Base-by-base conservation (phyloP, 371 early-diverging fungal species). In the Mucor ambiguus region DNA sequence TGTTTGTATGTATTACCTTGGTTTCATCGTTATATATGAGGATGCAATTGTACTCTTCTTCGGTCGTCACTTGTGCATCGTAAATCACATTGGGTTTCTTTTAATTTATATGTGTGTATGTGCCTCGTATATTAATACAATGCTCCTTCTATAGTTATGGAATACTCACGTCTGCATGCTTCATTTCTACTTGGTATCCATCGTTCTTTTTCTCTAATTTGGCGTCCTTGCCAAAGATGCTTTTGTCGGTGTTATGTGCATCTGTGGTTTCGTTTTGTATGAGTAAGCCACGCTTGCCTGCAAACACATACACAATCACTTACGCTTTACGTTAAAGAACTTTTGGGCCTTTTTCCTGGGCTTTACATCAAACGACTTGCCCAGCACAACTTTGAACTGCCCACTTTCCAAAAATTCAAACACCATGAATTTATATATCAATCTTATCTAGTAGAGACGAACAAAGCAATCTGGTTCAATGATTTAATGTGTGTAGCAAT, bases 21-120 rank as follows among this genome's bases (percentile, higher is more conserved):
- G 65, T 63, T 38, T 65, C 61, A 20, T 69, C 61, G 32, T 69
- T 64, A 49, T 61, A 69, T 52, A 69, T 64, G n/a, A 69, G 58
- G 30, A 69, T 61, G 49, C 66, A 69, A 12, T 69, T 52, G 30
- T 57, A 60, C 26, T 69, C 69, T 56, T 69, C 69, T 32, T 60
- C 57, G 12, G 64, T 60, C 6, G 38, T 48, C 12, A 69, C 48
- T 30, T 69, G 55, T 16, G 64, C 69, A 44, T 69, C 64, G 18
- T 58, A 69, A 4, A 46, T n/a, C 3, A 60, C 60, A 56, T 64
- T 64, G 18, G 58, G 66, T 49, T 54, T 52, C 66, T 60, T 37
- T 10, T 30, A 5, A 30, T n/a, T n/a, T n/a, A n/a, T n/a, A n/a
- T n/a, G 30, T 5, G 30, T 30, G 30, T 30, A 12, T 10, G 37